A percentile compares a stretch with the other conserved stretches of the same genome.
Conservation (phyloP, 352 stramenopile species). For the Thalassiosira mediterranea region DNA sequence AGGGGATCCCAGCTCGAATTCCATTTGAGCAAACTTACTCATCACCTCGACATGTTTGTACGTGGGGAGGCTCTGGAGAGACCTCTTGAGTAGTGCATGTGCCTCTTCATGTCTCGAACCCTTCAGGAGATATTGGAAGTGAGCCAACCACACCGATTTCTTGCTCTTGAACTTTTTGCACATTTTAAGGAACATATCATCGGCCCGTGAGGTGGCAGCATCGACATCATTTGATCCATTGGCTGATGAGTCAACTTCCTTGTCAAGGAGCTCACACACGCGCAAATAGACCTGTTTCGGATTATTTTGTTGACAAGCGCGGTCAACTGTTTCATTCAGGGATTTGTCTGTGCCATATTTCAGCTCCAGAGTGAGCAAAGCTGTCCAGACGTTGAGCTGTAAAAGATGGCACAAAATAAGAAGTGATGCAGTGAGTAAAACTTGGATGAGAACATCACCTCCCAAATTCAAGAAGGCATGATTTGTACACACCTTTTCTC, state of each 20-base stretch:
- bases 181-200: constrained; percentile 86
- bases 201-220: constrained; percentile 61
- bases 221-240: constrained; percentile 63
- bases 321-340: constrained; percentile 91
- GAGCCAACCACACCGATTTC: constrained; percentile 92
- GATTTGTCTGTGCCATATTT: constrained; percentile 92
- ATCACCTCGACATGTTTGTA: constrained; percentile 95
- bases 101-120: constrained; percentile 79
- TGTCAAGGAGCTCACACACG: constrained; percentile 89
- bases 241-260: constrained; percentile 66
- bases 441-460: too few species aligned
- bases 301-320: constrained; percentile 92
- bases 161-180: constrained; percentile 91
- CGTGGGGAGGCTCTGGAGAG: constrained; percentile 89
- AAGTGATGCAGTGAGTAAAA: not conserved
- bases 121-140: constrained; percentile 89
- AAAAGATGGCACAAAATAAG: constrained; percentile 11
- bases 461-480: too few species aligned
- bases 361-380: constrained; percentile 94
- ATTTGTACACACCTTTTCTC: constrained; percentile 87
- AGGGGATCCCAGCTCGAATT: constrained; percentile 92
- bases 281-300: constrained; percentile 94
- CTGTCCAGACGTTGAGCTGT: constrained; percentile 94
- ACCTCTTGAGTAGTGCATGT: constrained; percentile 90
- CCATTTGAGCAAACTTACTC: constrained; percentile 94